Evolutionary conservation across 192 early-diverging fungal genomes (phyloP).

Genomic region (Coemansia sp.): DNA sequence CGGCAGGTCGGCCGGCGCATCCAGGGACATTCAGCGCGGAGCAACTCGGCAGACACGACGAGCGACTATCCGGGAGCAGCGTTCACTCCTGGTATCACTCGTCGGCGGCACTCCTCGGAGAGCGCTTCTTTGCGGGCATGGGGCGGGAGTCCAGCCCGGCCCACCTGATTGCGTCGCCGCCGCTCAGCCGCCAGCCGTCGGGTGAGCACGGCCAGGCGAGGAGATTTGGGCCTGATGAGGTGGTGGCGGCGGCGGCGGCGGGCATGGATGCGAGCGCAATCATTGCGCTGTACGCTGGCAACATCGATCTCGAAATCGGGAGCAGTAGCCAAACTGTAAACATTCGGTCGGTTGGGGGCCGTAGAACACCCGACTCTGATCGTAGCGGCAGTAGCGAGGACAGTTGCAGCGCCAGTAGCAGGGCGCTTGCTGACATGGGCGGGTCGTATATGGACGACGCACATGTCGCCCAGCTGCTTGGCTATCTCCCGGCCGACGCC

Average conservation of each 20-base stretch:
- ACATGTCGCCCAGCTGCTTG: neutral
- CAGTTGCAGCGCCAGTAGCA: conserved; percentile 11
- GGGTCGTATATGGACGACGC: conserved; percentile 3
- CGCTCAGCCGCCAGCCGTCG: conserved; percentile 15
- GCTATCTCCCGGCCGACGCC: neutral
- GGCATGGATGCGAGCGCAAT: conserved; percentile 21
- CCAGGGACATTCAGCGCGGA: neutral
- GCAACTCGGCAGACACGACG: neutral
- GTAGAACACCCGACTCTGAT: conserved; percentile 10
- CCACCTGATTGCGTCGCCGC: conserved; percentile 15
- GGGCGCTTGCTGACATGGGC: neutral
- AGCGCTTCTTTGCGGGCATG: conserved; percentile 3
- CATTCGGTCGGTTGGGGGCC: neutral
- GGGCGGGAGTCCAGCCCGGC: neutral
- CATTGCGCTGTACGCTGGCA: conserved; percentile 30
- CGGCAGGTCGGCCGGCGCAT: neutral
- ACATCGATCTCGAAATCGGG: neutral
- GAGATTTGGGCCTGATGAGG: neutral
- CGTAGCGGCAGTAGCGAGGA: conserved; percentile 11
- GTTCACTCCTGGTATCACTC: conserved; percentile 2
- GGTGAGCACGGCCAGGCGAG: conserved; percentile 6
- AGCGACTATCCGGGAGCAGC: neutral
- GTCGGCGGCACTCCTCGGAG: neutral
- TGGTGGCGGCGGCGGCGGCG: neutral
- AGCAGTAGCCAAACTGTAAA: neutral